Evolutionary conservation across 2,329 filamentous ascomycete species (phyloP).

Genomic region (Fusarium citri): DNA sequence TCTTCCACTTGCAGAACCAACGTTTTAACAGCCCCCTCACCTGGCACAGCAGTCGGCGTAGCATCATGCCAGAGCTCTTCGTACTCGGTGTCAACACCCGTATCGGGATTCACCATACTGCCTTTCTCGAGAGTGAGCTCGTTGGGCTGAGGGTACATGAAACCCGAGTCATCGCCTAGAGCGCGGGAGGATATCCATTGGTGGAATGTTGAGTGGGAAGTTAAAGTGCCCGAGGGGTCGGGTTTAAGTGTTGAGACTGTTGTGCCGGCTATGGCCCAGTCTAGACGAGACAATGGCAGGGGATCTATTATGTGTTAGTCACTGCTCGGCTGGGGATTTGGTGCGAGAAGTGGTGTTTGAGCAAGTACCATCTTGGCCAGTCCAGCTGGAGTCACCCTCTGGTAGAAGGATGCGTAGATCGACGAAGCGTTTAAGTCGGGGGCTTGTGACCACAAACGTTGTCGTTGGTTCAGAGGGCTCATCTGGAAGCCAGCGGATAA

Average conservation of each 20-base stretch:
- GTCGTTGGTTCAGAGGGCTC: conserved; percentile 69
- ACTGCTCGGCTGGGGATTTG: rapidly evolving
- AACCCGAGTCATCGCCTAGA: conserved; percentile 64
- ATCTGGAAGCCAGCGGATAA: conserved; percentile 68
- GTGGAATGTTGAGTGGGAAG: conserved; percentile 60
- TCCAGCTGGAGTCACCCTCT: conserved; percentile 28
- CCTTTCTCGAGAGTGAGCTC: conserved; percentile 67
- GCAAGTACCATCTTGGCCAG: conserved; percentile 33
- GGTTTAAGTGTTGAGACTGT: conserved; percentile 54
- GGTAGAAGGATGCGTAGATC: conserved; percentile 67
- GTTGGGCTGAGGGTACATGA: conserved; percentile 61
- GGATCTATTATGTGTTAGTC: conserved; percentile 23
- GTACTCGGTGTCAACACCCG: conserved; percentile 64
- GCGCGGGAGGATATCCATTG: conserved; percentile 72
- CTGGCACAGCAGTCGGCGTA: conserved; percentile 44
- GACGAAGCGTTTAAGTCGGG: conserved; percentile 64
- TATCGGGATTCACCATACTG: conserved; percentile 68
- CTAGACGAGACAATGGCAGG: conserved; percentile 55
- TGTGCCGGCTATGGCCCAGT: conserved; percentile 74
- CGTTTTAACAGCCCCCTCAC: background rate
- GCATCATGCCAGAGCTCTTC: conserved; percentile 74
- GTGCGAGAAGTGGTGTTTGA: no score
- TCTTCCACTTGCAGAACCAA: conserved; percentile 28
- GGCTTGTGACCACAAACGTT: conserved; percentile 73
- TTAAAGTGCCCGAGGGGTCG: conserved; percentile 42